phyloP scores from a whole-genome alignment of 2,329 filamentous ascomycete species.

The Aspergillus caelatus region DNA sequence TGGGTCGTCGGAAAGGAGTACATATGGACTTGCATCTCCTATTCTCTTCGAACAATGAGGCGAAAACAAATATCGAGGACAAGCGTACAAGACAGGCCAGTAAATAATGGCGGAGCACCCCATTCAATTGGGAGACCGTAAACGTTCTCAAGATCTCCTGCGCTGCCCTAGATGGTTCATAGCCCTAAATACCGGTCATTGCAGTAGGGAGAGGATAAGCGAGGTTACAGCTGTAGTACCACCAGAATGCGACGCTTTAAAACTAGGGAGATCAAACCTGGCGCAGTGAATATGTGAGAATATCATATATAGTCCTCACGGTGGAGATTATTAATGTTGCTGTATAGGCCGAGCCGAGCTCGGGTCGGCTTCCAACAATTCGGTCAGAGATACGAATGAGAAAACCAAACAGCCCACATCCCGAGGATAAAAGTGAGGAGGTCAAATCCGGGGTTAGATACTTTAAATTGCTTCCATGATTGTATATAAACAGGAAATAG shows the following conservation, averaged over 20 bases:
- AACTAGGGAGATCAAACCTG: not conserved
- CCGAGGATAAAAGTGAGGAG: slow-evolving; percentile 14
- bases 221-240: not conserved
- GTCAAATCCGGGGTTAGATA: not conserved
- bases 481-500: not conserved
- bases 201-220: not conserved
- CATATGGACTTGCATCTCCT: not conserved
- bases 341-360: slow-evolving; percentile 20
- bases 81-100: not conserved
- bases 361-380: slow-evolving; percentile 3
- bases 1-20: not conserved
- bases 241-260: not conserved
- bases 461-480: not conserved
- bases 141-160: not conserved
- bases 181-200: not conserved
- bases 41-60: not conserved
- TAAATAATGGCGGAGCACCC: not conserved
- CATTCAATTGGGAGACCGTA: not conserved
- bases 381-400: not conserved
- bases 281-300: not conserved
- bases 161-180: not conserved
- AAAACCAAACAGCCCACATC: slow-evolving; percentile 7
- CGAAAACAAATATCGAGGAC: not conserved
- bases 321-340: not conserved
- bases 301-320: not conserved